Conservation (phyloP, 176 grass and related monocot genomes). For the Ensete glaucum region DNA sequence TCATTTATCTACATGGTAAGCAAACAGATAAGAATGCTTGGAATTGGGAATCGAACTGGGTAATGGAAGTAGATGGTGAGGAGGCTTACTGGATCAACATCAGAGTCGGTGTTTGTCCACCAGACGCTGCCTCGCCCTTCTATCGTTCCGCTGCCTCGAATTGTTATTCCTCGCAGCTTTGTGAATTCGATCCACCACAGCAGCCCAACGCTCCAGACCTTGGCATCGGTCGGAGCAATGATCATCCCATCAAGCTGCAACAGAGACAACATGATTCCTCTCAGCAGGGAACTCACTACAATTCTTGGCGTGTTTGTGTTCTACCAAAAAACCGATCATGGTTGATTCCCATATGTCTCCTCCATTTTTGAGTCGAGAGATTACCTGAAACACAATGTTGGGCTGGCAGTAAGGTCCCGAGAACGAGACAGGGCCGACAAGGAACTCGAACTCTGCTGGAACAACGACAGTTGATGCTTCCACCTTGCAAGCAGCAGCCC, state of each 20-base stretch:
- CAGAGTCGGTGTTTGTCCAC: slow-evolving; percentile 61
- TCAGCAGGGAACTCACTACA: too few species aligned
- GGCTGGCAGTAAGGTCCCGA: slow-evolving; percentile 89
- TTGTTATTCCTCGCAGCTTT: slow-evolving; percentile 77
- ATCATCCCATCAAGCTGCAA: slow-evolving; percentile 31
- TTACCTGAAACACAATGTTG: slow-evolving; percentile 94
- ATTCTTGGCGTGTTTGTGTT: too few species aligned
- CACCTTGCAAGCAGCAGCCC: slow-evolving; percentile 79
- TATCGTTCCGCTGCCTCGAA: slow-evolving; percentile 76
- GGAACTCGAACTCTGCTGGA: slow-evolving; percentile 57
- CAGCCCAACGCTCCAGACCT: slow-evolving; percentile 63
- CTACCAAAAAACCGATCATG: too few species aligned
- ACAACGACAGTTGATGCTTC: slow-evolving; percentile 62
- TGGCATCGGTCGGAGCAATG: slow-evolving; percentile 61
- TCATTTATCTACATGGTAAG: slow-evolving; percentile 28
- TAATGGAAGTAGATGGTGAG: neutral
- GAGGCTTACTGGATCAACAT: slow-evolving; percentile 55
- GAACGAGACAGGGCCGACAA: slow-evolving; percentile 94
- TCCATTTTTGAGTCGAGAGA: neutral
- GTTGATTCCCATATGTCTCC: too few species aligned
- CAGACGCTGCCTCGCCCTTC: slow-evolving; percentile 76
- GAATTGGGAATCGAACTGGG: neutral
- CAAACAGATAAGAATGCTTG: neutral
- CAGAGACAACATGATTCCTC: too few species aligned
- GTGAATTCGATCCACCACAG: slow-evolving; percentile 97